phyloP scores from a whole-genome alignment of 2,329 filamentous ascomycete species.

The Shiraia bambusicola region DNA sequence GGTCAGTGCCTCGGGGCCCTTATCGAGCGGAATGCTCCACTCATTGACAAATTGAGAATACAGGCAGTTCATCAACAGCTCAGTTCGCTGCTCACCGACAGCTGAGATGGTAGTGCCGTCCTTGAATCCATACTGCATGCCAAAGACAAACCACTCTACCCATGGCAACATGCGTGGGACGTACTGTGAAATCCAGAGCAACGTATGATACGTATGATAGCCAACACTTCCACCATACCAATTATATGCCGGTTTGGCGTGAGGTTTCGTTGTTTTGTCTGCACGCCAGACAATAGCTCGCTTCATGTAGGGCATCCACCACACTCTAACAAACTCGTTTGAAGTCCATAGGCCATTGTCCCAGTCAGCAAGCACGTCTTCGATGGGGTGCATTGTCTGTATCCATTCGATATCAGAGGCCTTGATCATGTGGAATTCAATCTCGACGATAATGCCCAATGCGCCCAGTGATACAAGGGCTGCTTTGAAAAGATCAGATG shows the following conservation, averaged over 20 bases:
- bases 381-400: conserved; percentile 73
- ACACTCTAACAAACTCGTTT: conserved; percentile 87
- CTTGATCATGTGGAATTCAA: conserved; percentile 79
- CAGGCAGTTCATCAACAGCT: conserved; percentile 92
- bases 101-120: conserved; percentile 69
- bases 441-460: conserved; percentile 85
- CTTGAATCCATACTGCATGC: conserved; percentile 93
- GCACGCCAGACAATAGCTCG: conserved; percentile 88
- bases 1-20: conserved; percentile 82
- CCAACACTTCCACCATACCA: conserved; percentile 84
- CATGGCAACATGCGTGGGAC: conserved; percentile 78
- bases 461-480: conserved; percentile 85
- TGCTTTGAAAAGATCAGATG: conserved; percentile 81
- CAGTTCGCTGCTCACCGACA: conserved; percentile 75
- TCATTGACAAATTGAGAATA: conserved; percentile 99
- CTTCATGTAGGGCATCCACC: conserved; percentile 95
- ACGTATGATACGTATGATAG: conserved; percentile 87
- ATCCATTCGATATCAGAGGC: conserved; percentile 84
- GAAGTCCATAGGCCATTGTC: conserved; percentile 73
- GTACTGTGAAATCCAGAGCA: conserved; percentile 78
- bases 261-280: conserved; percentile 68
- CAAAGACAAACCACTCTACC: conserved; percentile 96
- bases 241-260: conserved; percentile 61
- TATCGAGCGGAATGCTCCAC: conserved; percentile 86
- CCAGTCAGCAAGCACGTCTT: conserved; percentile 71